Percentiles rank a stretch among this genome's conserved stretches.
Conservation (phyloP, 495 filamentous ascomycete genomes). For the Tuber aestivum region DNA sequence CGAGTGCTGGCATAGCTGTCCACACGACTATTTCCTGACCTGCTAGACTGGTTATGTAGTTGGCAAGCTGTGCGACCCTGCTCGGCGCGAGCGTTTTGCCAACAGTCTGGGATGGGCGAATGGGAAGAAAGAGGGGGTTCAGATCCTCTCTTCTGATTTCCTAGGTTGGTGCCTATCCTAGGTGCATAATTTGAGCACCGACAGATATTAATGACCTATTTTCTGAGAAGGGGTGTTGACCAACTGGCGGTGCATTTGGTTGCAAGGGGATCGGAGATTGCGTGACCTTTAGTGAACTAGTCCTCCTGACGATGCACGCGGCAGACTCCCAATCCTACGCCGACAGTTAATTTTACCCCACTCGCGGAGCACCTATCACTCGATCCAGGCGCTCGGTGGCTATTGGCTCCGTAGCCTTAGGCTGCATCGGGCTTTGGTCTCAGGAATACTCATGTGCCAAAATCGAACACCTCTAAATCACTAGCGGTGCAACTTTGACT, state of each 20-base stretch:
- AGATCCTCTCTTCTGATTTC: background rate
- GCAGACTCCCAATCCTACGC: background rate
- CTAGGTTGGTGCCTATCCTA: background rate
- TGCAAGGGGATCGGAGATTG: background rate
- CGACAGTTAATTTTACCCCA: background rate
- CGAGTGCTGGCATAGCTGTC: background rate
- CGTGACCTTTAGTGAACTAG: background rate
- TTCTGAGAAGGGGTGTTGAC: background rate
- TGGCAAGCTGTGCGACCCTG: background rate
- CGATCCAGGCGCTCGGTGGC: background rate
- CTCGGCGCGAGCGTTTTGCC: background rate
- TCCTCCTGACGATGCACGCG: background rate
- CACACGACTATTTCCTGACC: background rate
- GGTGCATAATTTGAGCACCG: background rate
- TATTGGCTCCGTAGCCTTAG: background rate
- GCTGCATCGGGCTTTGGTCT: background rate
- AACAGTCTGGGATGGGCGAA: background rate
- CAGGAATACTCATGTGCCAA: background rate
- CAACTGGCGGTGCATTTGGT: background rate
- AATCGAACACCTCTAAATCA: background rate
- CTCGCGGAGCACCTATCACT: background rate
- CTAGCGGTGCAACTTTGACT: background rate
- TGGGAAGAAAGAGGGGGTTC: background rate
- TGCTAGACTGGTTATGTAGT: background rate
- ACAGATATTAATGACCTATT: background rate